Base-by-base conservation (phyloP, 306 rosid genomes). In the Malus orientalis region DNA sequence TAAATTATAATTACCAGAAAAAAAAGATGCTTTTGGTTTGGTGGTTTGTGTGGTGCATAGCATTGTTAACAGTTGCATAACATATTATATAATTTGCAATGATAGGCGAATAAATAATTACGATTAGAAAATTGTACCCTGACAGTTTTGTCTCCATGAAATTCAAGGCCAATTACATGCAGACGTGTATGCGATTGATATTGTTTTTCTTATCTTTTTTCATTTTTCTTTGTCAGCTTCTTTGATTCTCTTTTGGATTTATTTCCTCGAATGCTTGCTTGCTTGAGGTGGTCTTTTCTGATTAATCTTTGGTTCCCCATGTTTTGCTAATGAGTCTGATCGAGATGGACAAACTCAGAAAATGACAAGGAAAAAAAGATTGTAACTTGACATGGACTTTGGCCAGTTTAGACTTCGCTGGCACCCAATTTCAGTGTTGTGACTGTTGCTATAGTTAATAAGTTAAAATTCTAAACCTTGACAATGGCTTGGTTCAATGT, bases 21-120 rank as follows among this genome's bases (percentile, higher is more conserved):
- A 85, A 30, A 45, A 87, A 85, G 93, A 91, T 93, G 91, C 96
- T 90, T 90, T 85, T 86, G 87, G 88, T 51, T 86, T 86, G 87
- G 89, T 16, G 55, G 55, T 51, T 51, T 51, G 76, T 82, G 88
- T 84, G 88, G 85, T 75, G 90, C 86, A 70, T 53, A 83, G 67
- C 67, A 62, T 62, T 13, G 40, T 80, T 82, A 82, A 81, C 88
- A 88, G 78, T 85, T 78, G 79, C 83, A 81, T 79, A 40, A n/a
- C 29, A 70, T 71, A 72, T 67, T 53, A 65, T 80, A 70, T 47
- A 70, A 67, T 4, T 42, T n/a, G 75, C 63, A 81, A 81, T 73
- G 80, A 86, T 81, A 80, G 29, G 80, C 78, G 74, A 76, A 59
- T 81, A 40, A 65, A 80, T 42, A 72, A 79, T 78, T 61, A 38